These are phyloP conservation scores for Cercospora brassicicola DNA, from an alignment of 2,329 filamentous ascomycete species.

Conservation along the genomic window DNA sequence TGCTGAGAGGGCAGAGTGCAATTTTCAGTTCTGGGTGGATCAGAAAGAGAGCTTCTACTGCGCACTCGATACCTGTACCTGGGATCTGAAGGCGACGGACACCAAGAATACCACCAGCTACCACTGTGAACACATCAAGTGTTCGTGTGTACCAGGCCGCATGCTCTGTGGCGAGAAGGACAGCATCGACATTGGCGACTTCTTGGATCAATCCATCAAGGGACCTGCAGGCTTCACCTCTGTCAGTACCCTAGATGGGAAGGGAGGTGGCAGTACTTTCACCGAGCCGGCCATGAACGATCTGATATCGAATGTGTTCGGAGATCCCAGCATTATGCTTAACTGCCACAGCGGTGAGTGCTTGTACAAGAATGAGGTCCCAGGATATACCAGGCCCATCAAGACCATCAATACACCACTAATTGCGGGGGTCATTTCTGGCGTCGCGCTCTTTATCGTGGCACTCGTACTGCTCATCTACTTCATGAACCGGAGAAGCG, in stretches of 20 bases:
- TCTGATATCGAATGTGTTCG: constrained; percentile 83
- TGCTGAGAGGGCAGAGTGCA: constrained; percentile 71
- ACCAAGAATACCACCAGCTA: constrained; percentile 80
- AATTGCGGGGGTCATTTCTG: constrained; percentile 90
- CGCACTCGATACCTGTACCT: constrained; percentile 76
- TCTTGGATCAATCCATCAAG: constrained; percentile 76
- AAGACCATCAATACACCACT: constrained; percentile 96
- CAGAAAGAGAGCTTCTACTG: constrained; percentile 95
- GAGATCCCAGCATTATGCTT: constrained; percentile 83
- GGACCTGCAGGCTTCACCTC: constrained; percentile 86
- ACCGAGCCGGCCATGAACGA: constrained; percentile 90
- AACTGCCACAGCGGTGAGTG: constrained; percentile 86
- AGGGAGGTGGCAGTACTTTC: constrained; percentile 75
- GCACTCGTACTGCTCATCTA: constrained; percentile 78
- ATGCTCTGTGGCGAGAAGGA: constrained; percentile 93
- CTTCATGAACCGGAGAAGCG: constrained; percentile 78
- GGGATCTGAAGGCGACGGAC: constrained; percentile 66
- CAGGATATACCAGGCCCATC: constrained; percentile 82
- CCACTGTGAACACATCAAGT: constrained; percentile 79
- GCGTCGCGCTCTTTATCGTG: constrained; percentile 82
- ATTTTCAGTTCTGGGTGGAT: constrained; percentile 99
- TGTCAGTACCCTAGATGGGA: constrained; percentile 55
- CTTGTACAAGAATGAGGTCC: constrained; percentile 86
- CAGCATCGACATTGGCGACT: constrained; percentile 89
- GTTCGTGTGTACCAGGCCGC: constrained; percentile 82